phyloP scores from a whole-genome alignment of 2,329 filamentous ascomycete species.

The Xenosphaeropsis pyriputrescens region DNA sequence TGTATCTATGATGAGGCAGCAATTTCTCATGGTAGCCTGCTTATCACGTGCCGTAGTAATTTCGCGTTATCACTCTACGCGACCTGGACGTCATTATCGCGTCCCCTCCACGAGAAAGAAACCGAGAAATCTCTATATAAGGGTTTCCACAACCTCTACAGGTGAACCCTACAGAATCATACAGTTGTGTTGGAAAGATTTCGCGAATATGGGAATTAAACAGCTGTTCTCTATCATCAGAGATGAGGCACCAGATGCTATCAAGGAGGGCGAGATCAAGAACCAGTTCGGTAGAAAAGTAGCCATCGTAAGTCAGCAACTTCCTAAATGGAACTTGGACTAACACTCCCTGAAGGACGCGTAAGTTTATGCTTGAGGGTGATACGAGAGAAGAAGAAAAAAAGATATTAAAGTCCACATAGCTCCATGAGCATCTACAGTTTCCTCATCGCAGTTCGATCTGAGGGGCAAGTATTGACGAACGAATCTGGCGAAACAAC shows the following conservation, averaged over 20 bases:
- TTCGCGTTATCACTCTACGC: no score
- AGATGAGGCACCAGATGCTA: slow-evolving; percentile 85
- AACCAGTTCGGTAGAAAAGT: slow-evolving; percentile 98
- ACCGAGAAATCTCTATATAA: not conserved
- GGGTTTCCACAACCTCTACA: not conserved
- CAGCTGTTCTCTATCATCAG: slow-evolving; percentile 70
- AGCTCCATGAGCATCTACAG: slow-evolving; percentile 98
- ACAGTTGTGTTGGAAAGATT: not conserved
- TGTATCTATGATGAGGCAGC: no score
- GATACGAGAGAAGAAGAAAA: no score
- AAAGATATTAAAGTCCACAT: slow-evolving; percentile 2
- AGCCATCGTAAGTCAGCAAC: slow-evolving; percentile 58
- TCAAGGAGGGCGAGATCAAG: slow-evolving; percentile 97
- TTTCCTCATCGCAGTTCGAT: slow-evolving; percentile 94
- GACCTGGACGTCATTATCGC: not conserved
- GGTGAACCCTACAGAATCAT: no score
- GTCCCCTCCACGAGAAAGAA: slow-evolving; percentile 3
- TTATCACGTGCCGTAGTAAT: not conserved
- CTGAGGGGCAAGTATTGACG: slow-evolving; percentile 90
- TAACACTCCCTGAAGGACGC: slow-evolving; percentile 32
- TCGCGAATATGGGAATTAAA: slow-evolving; percentile 45
- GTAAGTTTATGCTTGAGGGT: slow-evolving; percentile 23
- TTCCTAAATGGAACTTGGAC: slow-evolving; percentile 1
- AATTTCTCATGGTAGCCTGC: not conserved
- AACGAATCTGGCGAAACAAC: slow-evolving; percentile 93